A percentile compares a stretch with the other conserved stretches of the same genome.
Conservation (phyloP, 495 filamentous ascomycete genomes). For the Hypoxylon crocopeplum region DNA sequence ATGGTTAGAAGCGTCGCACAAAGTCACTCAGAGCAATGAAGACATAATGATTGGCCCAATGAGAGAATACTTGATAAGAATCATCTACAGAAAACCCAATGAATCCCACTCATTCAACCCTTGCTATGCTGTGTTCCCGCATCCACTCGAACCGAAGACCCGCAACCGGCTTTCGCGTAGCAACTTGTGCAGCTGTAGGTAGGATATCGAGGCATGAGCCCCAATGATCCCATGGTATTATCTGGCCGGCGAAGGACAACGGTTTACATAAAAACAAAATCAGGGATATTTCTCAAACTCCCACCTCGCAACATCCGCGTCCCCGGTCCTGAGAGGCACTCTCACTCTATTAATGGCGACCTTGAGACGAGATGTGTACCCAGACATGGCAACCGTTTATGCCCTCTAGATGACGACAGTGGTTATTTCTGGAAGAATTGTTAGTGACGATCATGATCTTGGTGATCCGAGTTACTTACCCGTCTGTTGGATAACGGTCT, state of each 20-base stretch:
- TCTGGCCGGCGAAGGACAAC: constrained; percentile 21
- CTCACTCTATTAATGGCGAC: constrained; percentile 11
- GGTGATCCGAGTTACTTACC: constrained; percentile 5
- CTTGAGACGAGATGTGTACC: constrained; percentile 11
- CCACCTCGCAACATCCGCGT: not conserved
- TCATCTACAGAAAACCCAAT: constrained; percentile 29
- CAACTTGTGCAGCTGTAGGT: constrained; percentile 15
- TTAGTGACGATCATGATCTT: not conserved
- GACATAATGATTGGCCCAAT: constrained; percentile 2
- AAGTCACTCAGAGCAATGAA: too few relatives aligned
- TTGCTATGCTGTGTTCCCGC: constrained; percentile 25
- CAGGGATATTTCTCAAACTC: constrained; percentile 14
- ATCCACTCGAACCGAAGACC: constrained; percentile 24
- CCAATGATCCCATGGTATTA: constrained; percentile 22
- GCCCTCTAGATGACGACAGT: constrained; percentile 24
- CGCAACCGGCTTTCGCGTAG: constrained; percentile 22
- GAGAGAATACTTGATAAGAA: constrained; percentile 20
- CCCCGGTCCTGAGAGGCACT: not conserved
- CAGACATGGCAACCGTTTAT: not conserved
- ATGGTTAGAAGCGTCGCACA: too few relatives aligned
- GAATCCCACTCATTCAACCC: constrained; percentile 23
- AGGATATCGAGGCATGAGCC: constrained; percentile 7
- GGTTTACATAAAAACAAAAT: constrained; percentile 23
- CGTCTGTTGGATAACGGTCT: constrained; percentile 44
- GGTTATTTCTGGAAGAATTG: constrained; percentile 18